A percentile compares a stretch with the other conserved stretches of the same genome.
Evolutionary conservation across 768 basidiomycete genomes (phyloP).

Genomic region (Vararia minispora): DNA sequence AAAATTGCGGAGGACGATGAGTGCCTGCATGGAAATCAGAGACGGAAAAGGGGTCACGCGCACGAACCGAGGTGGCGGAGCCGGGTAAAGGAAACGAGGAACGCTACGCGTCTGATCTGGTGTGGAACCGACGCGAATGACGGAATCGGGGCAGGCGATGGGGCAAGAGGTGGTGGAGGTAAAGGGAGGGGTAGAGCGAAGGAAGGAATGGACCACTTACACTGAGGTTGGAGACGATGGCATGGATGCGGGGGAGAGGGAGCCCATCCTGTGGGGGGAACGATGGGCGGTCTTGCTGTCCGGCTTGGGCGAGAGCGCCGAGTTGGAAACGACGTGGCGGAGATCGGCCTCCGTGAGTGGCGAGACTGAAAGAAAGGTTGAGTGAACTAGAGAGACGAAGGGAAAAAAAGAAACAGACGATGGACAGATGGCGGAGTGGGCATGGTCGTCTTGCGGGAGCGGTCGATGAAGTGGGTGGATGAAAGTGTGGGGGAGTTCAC

Average conservation of each 20-base stretch:
- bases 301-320: conserved; percentile 29
- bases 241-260: conserved; percentile 61
- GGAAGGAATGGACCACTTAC: conserved; percentile 28
- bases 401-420: neutral
- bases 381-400: neutral
- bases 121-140: too few species aligned
- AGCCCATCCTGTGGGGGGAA: conserved; percentile 39
- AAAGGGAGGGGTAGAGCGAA: conserved; percentile 1
- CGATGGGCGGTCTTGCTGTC: conserved; percentile 36
- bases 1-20: conserved; percentile 87
- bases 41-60: conserved; percentile 7
- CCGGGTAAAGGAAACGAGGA: neutral
- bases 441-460: too few species aligned
- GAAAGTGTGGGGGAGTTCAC: too few species aligned
- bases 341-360: conserved; percentile 26
- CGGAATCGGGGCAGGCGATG: neutral
- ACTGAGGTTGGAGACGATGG: conserved; percentile 74
- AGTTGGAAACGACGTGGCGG: conserved; percentile 44
- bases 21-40: conserved; percentile 32
- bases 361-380: conserved; percentile 6
- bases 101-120: too few species aligned
- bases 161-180: conserved; percentile 1
- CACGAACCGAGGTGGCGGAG: neutral
- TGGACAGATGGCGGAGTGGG: conserved; percentile 3
- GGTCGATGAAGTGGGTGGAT: too few species aligned